Evolutionary conservation across 306 rosid genomes (phyloP), one percentile per base, ranked within the genome.

Genomic region (Prinsepia uniflora): DNA sequence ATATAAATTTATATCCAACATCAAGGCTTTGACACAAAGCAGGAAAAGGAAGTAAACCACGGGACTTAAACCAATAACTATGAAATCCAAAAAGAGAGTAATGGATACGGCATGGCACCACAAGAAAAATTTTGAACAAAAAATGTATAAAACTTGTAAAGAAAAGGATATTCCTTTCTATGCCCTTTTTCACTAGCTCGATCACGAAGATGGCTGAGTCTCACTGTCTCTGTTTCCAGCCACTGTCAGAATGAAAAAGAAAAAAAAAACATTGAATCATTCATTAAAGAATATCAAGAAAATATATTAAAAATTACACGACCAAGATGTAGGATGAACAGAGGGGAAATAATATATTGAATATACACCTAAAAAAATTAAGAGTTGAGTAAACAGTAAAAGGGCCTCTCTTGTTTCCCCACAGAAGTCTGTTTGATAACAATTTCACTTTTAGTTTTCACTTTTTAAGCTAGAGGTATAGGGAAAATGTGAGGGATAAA

Each of bases 141-240:
- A 46, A 20, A 20, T 19, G 14, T 24, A 53, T 36, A 40, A 49
- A 22, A 39, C 15, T 34, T 36, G 34, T 24, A 67, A 20, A 54
- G 36, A 77, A 74, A 90, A 95, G 99, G 99, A 95, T 95, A 95
- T 95, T 95, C 97, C 78, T 91, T 95, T 73, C 92, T 79, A 18
- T 88, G 92, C 52, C 99, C 99, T 73, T 81, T 89, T 77, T 95
- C 99, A 82, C 99, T 95, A 65, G 99, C 99, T 85, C 99, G 93
- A 80, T 95, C 99, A 73, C 99, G 89, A 78, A 95, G 99, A 82
- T 95, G 99, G 75, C 88, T 85, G 63, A 95, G 89, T 81, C 99
- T 86, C 56, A 91, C 84, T 39, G 75, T 85, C 87, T 95, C 99
- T 5, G 96, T 76, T 81, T 95, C 99, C 53, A 95, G 72, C 97